Conservation (phyloP, 331 rosid species). For the Dryas integrifolia region DNA sequence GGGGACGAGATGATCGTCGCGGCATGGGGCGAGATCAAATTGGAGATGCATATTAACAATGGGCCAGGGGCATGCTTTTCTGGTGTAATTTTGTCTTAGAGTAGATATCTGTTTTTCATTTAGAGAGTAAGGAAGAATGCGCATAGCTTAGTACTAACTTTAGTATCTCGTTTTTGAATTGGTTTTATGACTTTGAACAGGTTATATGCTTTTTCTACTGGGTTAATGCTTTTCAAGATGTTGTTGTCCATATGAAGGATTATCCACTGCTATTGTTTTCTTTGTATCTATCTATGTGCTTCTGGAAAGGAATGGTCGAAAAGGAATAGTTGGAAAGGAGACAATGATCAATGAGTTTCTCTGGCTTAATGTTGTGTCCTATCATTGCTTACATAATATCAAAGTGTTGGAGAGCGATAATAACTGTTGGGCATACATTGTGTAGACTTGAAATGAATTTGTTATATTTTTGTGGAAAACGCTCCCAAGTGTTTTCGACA, state of each 20-base stretch:
- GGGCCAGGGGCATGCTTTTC: neutral
- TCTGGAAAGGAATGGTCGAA: neutral
- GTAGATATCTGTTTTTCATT: slow-evolving; percentile 22
- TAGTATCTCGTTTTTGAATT: neutral
- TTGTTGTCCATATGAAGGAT: neutral
- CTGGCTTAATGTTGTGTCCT: too few species aligned
- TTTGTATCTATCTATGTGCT: neutral
- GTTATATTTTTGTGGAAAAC: too few species aligned
- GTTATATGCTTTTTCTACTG: slow-evolving; percentile 3
- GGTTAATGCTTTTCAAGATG: neutral
- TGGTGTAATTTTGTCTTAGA: slow-evolving; percentile 32
- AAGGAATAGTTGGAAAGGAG: neutral
- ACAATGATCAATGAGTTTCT: too few species aligned
- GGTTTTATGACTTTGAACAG: slow-evolving; percentile 10
- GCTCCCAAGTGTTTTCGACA: too few species aligned
- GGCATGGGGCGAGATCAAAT: slow-evolving; percentile 65
- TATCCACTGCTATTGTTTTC: neutral
- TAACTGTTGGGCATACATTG: too few species aligned
- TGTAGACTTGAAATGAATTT: too few species aligned
- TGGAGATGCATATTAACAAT: slow-evolving; percentile 66
- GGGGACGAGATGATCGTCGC: slow-evolving; percentile 68
- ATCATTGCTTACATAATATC: too few species aligned
- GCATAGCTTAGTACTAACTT: slow-evolving; percentile 6
- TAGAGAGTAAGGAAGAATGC: slow-evolving; percentile 12
- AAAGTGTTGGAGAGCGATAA: too few species aligned